phyloP scores from a whole-genome alignment of 148 eudicot species.

The Rhododendron williamsianum region DNA sequence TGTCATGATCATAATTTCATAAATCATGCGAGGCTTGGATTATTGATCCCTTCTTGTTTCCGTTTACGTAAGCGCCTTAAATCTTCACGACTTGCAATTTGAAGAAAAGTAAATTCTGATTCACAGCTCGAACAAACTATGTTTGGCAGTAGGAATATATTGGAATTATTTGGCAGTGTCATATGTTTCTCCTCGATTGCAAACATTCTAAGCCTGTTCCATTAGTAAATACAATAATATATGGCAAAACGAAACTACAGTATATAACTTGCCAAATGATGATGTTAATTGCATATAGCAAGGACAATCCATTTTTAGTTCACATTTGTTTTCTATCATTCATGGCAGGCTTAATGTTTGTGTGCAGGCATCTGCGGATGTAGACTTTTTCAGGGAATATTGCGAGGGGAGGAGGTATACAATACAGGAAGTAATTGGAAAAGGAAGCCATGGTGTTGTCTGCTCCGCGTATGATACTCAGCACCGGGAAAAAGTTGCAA shows the following conservation, averaged over 20 bases:
- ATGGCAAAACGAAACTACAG: neutral
- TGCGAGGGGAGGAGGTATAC: neutral
- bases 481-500: neutral
- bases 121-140: neutral
- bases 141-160: neutral
- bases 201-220: neutral
- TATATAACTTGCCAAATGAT: neutral
- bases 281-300: neutral
- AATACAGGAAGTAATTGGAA: neutral
- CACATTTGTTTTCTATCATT: neutral
- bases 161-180: neutral
- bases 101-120: neutral
- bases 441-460: conserved; percentile 1
- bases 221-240: neutral
- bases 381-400: neutral
- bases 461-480: neutral
- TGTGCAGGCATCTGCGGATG: conserved; percentile 2
- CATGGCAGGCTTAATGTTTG: neutral
- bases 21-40: neutral
- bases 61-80: no score
- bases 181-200: neutral
- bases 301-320: neutral
- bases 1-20: no score
- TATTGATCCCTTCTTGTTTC: neutral
- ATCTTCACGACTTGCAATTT: neutral